A percentile compares a stretch with the other conserved stretches of the same genome.
Conservation (phyloP, 495 filamentous ascomycete species). For the Articulospora tetracladia region DNA sequence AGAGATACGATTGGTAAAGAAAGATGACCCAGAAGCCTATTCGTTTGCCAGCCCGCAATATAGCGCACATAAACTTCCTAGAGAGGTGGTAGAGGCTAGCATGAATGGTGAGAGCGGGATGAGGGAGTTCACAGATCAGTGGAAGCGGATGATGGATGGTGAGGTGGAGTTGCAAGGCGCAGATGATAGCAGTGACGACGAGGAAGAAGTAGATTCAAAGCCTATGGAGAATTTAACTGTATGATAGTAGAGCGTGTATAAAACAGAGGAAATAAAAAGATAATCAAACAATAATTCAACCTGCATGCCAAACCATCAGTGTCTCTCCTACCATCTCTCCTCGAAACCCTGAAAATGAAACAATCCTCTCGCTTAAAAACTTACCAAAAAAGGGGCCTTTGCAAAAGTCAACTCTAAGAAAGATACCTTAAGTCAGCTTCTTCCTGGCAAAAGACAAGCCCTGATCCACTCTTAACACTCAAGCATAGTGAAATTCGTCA, state of each 20-base stretch:
- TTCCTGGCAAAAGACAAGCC: too few relatives aligned
- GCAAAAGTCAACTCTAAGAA: too few relatives aligned
- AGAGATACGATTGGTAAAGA: conserved; percentile 77
- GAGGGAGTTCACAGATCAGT: conserved; percentile 81
- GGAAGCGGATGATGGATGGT: conserved; percentile 70
- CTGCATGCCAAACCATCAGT: too few relatives aligned
- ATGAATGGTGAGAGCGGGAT: conserved; percentile 67
- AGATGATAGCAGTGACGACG: conserved; percentile 39
- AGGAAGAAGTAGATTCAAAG: conserved; percentile 3
- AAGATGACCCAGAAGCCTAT: conserved; percentile 83
- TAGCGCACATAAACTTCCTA: conserved; percentile 92
- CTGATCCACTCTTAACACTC: too few relatives aligned
- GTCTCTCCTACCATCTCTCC: too few relatives aligned
- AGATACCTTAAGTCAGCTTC: too few relatives aligned
- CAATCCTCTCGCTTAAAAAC: too few relatives aligned
- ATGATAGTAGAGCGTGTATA: not conserved
- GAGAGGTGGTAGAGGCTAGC: conserved; percentile 90
- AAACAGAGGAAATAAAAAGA: not conserved
- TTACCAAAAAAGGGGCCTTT: too few relatives aligned
- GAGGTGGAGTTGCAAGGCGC: conserved; percentile 42
- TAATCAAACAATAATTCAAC: not conserved
- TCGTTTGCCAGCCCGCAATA: conserved; percentile 82
- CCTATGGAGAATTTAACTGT: not conserved
- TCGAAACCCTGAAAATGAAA: too few relatives aligned
- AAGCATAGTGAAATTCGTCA: too few relatives aligned